Evolutionary conservation across 1,284 basidiomycete genomes (phyloP).

Genomic region (Heterobasidion occidentale): DNA sequence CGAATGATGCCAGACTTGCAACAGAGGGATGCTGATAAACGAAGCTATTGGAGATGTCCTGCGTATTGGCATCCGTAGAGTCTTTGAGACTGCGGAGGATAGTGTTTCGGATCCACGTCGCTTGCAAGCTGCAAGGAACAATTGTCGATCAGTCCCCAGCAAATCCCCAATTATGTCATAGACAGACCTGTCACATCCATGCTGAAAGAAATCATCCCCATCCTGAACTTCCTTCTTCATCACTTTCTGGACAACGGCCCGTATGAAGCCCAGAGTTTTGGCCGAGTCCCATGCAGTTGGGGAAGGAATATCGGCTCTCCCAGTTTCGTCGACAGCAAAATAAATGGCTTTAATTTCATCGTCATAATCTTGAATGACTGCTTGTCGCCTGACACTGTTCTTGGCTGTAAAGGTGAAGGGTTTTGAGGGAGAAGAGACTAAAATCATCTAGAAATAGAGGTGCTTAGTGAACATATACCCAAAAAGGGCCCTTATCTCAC

Average conservation of each 20-base stretch:
- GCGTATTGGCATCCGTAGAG: slow-evolving; percentile 9
- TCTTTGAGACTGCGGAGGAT: slow-evolving; percentile 18
- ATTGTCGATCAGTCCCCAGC: neutral
- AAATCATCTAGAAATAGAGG: slow-evolving; percentile 18
- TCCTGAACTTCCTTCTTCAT: slow-evolving; percentile 12
- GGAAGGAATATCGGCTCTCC: slow-evolving; percentile 4
- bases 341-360: slow-evolving; percentile 23
- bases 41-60: slow-evolving; percentile 17
- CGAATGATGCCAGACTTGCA: neutral
- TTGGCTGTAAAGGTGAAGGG: slow-evolving; percentile 27
- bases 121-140: slow-evolving; percentile 19
- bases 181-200: slow-evolving; percentile 27
- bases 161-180: no score
- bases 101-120: slow-evolving; percentile 28
- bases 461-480: no score
- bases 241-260: slow-evolving; percentile 13
- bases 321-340: slow-evolving; percentile 15
- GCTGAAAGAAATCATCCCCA: slow-evolving; percentile 25
- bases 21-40: slow-evolving; percentile 26
- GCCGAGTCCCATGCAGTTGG: slow-evolving; percentile 17
- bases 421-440: slow-evolving; percentile 17
- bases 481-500: neutral
- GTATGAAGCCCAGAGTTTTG: slow-evolving; percentile 12
- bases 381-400: slow-evolving; percentile 20
- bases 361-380: slow-evolving; percentile 21